Conservation (phyloP, 2,329 filamentous ascomycete species). For the Cladosporium colombiae region DNA sequence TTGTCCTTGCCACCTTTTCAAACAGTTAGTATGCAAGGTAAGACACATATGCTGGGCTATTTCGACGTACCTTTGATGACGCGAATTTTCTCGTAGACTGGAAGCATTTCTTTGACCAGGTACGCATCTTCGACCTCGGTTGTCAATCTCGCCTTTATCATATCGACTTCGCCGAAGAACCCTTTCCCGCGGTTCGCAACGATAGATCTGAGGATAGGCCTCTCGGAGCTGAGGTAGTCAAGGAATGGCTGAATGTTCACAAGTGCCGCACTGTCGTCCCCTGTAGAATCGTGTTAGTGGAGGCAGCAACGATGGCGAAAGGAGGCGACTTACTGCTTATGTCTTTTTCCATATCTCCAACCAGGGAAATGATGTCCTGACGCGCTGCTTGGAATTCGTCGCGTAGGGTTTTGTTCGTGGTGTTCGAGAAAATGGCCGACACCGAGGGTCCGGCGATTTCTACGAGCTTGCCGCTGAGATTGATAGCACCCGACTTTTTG, state of each 20-base stretch:
- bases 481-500: background rate
- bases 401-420: background rate
- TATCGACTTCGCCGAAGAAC: background rate
- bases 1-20: background rate
- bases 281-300: background rate
- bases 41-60: too few relatives aligned
- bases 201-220: conserved; percentile 1
- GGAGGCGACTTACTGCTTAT: background rate
- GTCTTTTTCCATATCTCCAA: background rate
- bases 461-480: conserved; percentile 14
- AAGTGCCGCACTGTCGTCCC: conserved; percentile 11
- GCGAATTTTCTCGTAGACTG: conserved; percentile 23
- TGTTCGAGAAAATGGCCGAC: background rate
- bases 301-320: background rate
- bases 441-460: background rate
- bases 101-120: conserved; percentile 23
- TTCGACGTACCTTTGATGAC: conserved; percentile 20
- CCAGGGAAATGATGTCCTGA: background rate
- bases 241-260: conserved; percentile 23
- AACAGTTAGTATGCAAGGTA: background rate
- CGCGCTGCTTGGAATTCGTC: background rate
- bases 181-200: background rate
- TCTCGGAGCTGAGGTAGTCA: conserved; percentile 20
- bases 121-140: conserved; percentile 15
- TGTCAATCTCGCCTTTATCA: background rate